phyloP scores from a whole-genome alignment of 2,329 filamentous ascomycete species.

The Thelonectria olida region DNA sequence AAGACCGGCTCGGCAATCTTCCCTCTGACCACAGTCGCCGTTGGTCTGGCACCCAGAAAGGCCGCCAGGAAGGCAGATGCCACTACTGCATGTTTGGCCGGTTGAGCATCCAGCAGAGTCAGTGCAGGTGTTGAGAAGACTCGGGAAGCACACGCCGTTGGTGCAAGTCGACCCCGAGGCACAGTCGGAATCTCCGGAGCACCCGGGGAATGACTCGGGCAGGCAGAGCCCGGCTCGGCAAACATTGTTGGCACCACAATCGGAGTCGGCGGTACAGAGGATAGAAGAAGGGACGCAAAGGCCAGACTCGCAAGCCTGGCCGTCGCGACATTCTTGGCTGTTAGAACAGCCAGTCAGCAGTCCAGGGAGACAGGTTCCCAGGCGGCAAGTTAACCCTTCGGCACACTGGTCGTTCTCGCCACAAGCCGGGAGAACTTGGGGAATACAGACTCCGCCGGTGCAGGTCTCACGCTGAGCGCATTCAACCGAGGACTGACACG shows the following conservation, averaged over 20 bases:
- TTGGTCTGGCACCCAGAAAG: background rate
- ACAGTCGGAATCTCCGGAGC: background rate
- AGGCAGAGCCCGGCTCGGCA: conserved; percentile 10
- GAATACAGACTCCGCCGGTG: conserved; percentile 8
- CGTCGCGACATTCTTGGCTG: conserved; percentile 4
- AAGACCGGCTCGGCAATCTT: background rate
- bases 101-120: background rate
- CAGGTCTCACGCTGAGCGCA: conserved; percentile 7
- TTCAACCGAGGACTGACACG: background rate
- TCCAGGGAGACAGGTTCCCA: conserved; percentile 12
- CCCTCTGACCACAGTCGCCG: conserved; percentile 2
- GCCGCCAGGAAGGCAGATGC: conserved; percentile 4
- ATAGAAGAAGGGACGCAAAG: conserved; percentile 12
- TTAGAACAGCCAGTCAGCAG: conserved; percentile 4
- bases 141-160: conserved; percentile 4
- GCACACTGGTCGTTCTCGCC: background rate
- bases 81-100: background rate
- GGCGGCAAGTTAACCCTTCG: conserved; percentile 10
- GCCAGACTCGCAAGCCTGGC: conserved; percentile 8
- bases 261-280: conserved; percentile 2
- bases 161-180: background rate
- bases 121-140: background rate
- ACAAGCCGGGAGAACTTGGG: conserved; percentile 11
- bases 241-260: conserved; percentile 3
- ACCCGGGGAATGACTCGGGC: background rate